These are phyloP conservation scores for Camellia sinensis DNA, from an alignment of 148 eudicot species.

Conservation along the genomic window DNA sequence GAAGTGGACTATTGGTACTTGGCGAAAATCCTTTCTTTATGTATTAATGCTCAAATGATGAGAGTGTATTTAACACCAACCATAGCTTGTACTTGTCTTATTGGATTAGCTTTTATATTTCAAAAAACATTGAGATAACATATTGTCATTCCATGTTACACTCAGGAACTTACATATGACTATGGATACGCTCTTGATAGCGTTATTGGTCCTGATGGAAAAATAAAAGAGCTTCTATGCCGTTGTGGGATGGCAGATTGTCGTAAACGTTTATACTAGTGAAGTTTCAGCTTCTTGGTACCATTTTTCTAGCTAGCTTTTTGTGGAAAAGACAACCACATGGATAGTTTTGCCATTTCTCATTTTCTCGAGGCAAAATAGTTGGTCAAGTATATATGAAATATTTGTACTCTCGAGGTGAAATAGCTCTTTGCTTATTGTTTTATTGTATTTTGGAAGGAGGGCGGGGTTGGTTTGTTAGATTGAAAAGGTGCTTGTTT, in stretches of 20 bases:
- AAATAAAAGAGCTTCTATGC: slow-evolving; percentile 40
- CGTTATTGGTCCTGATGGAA: slow-evolving; percentile 46
- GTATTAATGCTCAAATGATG: not conserved
- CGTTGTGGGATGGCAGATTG: slow-evolving; percentile 48
- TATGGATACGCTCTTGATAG: slow-evolving; percentile 46
- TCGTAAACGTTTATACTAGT: slow-evolving; percentile 37
- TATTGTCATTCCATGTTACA: not conserved
- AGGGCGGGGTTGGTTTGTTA: no score
- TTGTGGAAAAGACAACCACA: not conserved
- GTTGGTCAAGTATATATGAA: no score
- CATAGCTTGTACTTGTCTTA: not conserved
- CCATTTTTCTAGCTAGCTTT: not conserved
- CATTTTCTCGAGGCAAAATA: no score
- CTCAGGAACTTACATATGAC: slow-evolving; percentile 50
- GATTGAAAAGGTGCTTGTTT: no score
- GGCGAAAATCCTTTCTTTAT: not conserved
- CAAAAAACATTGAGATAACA: not conserved
- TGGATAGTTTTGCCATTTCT: not conserved
- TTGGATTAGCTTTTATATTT: not conserved
- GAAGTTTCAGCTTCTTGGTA: slow-evolving; percentile 8
- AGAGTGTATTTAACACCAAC: not conserved
- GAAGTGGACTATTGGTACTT: not conserved
- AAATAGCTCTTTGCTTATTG: no score
- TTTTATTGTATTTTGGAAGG: no score
- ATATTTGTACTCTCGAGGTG: no score